A percentile compares a stretch with the other conserved stretches of the same genome.
These are phyloP conservation scores for Gentiana macrophylla DNA, from an alignment of 257 asterid genomes.

Conservation along the genomic window DNA sequence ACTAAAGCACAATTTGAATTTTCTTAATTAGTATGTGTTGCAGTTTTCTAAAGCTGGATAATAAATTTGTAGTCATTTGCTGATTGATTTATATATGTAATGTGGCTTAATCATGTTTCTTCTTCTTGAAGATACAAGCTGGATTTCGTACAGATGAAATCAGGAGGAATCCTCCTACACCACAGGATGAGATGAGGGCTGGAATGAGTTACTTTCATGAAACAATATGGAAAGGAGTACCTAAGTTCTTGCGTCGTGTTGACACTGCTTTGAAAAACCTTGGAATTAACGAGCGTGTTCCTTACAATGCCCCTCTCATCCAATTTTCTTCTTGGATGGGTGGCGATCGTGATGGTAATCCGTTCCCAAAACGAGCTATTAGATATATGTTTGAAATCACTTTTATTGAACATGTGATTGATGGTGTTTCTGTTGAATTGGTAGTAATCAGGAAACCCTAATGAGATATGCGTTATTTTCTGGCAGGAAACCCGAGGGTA, in stretches of 20 bases:
- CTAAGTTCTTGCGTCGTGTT: slow-evolving; percentile 78
- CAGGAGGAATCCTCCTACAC: slow-evolving; percentile 90
- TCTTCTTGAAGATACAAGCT: slow-evolving; percentile 68
- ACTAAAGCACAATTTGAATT: too few relatives aligned
- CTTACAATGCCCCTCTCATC: slow-evolving; percentile 85
- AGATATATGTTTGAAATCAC: too few relatives aligned
- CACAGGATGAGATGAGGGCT: slow-evolving; percentile 98
- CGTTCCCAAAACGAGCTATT: background rate
- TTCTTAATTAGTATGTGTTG: too few relatives aligned
- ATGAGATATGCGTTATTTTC: slow-evolving; percentile 2
- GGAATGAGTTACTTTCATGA: slow-evolving; percentile 98
- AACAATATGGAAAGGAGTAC: slow-evolving; percentile 96
- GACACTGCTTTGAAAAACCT: slow-evolving; percentile 94
- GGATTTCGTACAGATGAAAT: slow-evolving; percentile 97
- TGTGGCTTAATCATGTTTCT: background rate
- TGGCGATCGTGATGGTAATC: slow-evolving; percentile 91
- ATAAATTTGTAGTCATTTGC: background rate
- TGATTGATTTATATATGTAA: background rate
- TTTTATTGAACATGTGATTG: too few relatives aligned
- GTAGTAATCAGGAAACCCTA: too few relatives aligned
- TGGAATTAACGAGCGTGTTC: slow-evolving; percentile 88
- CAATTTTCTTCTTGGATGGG: slow-evolving; percentile 99
- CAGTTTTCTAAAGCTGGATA: background rate
- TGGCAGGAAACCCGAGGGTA: slow-evolving; percentile 85
- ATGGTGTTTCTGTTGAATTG: too few relatives aligned